These are phyloP conservation scores for Nakazawaea ambrosiae DNA, from an alignment of 805 yeast species.

Conservation along the genomic window DNA sequence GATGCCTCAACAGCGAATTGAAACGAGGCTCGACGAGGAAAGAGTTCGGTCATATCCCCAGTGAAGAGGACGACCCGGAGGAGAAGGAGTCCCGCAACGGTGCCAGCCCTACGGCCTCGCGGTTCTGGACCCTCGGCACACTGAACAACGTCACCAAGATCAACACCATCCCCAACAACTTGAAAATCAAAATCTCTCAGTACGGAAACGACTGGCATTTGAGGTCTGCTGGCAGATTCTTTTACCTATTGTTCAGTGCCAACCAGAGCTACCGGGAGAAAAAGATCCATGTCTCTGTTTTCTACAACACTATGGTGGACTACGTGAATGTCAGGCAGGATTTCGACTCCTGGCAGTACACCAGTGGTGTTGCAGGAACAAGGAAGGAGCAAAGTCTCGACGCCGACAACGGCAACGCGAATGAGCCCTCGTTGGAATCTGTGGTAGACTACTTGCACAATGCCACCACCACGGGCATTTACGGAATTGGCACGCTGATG, in stretches of 20 bases:
- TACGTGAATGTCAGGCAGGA: slow-evolving; percentile 70
- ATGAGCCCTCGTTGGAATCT: slow-evolving; percentile 24
- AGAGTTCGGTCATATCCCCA: background rate
- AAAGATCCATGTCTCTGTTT: slow-evolving; percentile 33
- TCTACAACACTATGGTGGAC: slow-evolving; percentile 80
- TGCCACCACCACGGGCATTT: slow-evolving; percentile 19
- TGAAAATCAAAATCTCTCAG: slow-evolving; percentile 42
- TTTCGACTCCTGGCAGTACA: slow-evolving; percentile 76
- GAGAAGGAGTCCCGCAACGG: background rate
- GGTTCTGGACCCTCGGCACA: background rate
- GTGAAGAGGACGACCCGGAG: background rate
- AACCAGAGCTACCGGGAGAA: slow-evolving; percentile 29
- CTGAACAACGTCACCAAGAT: background rate
- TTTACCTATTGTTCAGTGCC: slow-evolving; percentile 50
- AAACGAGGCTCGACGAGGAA: background rate
- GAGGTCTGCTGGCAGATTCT: slow-evolving; percentile 52
- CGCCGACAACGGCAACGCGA: slow-evolving; percentile 18
- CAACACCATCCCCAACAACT: slow-evolving; percentile 10
- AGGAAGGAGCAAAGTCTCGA: slow-evolving; percentile 4
- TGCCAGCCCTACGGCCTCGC: background rate
- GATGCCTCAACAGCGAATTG: background rate
- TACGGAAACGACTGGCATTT: slow-evolving; percentile 84
- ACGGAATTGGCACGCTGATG: slow-evolving; percentile 28
- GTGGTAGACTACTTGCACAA: slow-evolving; percentile 40
- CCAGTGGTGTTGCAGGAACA: slow-evolving; percentile 12